Evolutionary conservation across 345 rosid species (phyloP).

Genomic region (Euphorbia pulcherrima): DNA sequence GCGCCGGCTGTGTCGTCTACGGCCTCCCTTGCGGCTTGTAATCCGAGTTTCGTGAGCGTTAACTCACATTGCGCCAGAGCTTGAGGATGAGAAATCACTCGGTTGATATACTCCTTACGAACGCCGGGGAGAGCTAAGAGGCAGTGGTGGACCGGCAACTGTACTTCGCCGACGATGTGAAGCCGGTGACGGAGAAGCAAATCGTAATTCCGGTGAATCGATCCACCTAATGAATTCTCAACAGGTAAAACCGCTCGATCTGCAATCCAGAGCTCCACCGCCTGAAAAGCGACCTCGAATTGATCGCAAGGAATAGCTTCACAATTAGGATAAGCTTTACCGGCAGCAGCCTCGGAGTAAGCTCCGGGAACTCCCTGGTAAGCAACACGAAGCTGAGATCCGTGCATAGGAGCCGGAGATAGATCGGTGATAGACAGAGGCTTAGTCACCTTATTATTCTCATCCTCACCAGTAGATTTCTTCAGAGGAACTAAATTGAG

Average conservation of each 20-base stretch:
- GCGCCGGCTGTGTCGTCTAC: constrained; percentile 94
- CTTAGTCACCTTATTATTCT: constrained; percentile 33
- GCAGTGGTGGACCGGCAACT: constrained; percentile 91
- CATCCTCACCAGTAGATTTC: constrained; percentile 7
- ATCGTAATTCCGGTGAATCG: constrained; percentile 92
- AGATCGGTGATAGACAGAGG: constrained; percentile 67
- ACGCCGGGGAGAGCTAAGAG: constrained; percentile 87
- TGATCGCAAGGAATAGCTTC: constrained; percentile 97
- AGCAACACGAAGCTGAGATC: constrained; percentile 79
- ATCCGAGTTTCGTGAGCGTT: constrained; percentile 72
- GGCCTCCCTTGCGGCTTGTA: constrained; percentile 80
- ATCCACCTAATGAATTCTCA: constrained; percentile 93
- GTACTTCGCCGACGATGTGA: constrained; percentile 96
- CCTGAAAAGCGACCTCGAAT: constrained; percentile 92
- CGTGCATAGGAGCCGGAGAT: constrained; percentile 87
- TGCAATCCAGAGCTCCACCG: constrained; percentile 98
- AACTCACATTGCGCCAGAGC: constrained; percentile 90
- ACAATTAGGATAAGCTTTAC: constrained; percentile 88
- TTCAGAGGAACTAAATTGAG: constrained; percentile 54
- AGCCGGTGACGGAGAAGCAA: constrained; percentile 95
- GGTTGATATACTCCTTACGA: constrained; percentile 61
- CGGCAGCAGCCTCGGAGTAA: constrained; percentile 95
- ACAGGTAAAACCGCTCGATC: constrained; percentile 92
- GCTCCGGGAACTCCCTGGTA: constrained; percentile 99
- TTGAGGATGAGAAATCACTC: constrained; percentile 95